Evolutionary conservation across 352 stramenopile genomes (phyloP).

Genomic region (Globisporangium lucens): DNA sequence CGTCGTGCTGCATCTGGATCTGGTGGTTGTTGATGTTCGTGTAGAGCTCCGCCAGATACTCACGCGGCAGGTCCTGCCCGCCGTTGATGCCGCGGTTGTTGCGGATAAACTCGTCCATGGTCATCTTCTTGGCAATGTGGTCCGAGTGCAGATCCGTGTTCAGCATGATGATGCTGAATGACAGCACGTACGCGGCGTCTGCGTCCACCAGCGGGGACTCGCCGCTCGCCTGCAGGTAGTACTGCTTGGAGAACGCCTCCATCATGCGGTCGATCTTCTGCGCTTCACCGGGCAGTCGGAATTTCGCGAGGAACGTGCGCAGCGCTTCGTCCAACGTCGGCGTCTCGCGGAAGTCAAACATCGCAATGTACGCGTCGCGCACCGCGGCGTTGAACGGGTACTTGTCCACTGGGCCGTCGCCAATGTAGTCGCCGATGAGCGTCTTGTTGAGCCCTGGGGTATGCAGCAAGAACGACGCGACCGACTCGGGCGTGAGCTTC

Average conservation of each 20-base stretch:
- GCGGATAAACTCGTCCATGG: conserved; percentile 79
- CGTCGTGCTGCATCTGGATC: conserved; percentile 89
- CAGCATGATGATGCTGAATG: conserved; percentile 99
- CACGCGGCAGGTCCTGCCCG: conserved; percentile 63
- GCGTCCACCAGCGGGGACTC: conserved; percentile 64
- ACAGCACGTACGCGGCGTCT: conserved; percentile 95
- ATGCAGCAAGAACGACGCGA: conserved; percentile 93
- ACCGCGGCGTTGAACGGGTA: conserved; percentile 94
- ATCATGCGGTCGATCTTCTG: conserved; percentile 99
- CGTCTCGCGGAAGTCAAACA: conserved; percentile 93
- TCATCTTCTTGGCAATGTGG: conserved; percentile 89
- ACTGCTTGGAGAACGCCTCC: conserved; percentile 94
- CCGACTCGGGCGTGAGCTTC: conserved; percentile 75
- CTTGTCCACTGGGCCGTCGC: conserved; percentile 93
- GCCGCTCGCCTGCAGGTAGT: conserved; percentile 76
- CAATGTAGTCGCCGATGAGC: conserved; percentile 96
- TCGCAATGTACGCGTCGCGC: conserved; percentile 82
- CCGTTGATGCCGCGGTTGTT: conserved; percentile 88
- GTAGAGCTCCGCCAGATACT: conserved; percentile 76
- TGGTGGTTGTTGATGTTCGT: conserved; percentile 79
- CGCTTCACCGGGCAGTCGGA: conserved; percentile 96
- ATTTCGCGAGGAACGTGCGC: conserved; percentile 92
- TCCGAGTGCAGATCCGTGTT: conserved; percentile 99
- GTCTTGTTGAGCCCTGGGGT: conserved; percentile 92
- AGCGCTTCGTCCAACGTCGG: conserved; percentile 89